Evolutionary conservation across 1,284 basidiomycete species (phyloP), one percentile per base, ranked within the genome.

Genomic region (Fomitiporia mediterranea): DNA sequence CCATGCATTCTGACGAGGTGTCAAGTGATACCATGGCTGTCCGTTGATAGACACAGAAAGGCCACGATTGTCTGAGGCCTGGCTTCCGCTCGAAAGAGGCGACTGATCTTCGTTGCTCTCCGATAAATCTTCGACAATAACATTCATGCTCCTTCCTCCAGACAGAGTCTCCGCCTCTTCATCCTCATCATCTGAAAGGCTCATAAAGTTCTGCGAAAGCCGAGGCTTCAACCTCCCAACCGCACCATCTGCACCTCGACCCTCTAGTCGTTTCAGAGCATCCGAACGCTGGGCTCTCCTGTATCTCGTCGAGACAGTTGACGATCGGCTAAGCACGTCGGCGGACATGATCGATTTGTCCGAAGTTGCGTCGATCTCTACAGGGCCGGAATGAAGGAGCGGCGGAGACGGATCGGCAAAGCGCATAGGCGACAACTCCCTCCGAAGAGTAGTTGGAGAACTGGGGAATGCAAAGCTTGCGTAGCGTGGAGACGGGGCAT

Each of bases 181-280:
- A 32, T 69, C 69, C 51, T 68, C 70, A 21, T 56, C 56, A 39
- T 62, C 63, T 13, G 62, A 62, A 25, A 64, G 47, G 8, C 62
- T 48, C 63, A 69, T 60, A 63, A 67, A 46, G 25, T 40, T 17
- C 59, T 66, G 62, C 51, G 70, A 56, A 48, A 56, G 55, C 58
- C 23, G 39, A 51, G 62, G 51, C 51, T 46, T 9, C 55, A 48
- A 27, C 27, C 63, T 62, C 30, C 60, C 47, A 5, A 52, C 58
- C 2, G 53, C 59, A 56, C 58, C 42, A 61, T 57, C 61, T 50
- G 55, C 59, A 55, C 62, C 69, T 17, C 79, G 80, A 7, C 84
- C 84, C 62, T 86, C 84, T 25, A 86, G 75, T 37, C 77, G 74
- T 0, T 83, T 84, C 7, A 86, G 76, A 0, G 84, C 84, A 35